Percentiles rank a stretch among this genome's conserved stretches.
Evolutionary conservation across 106 monocot genomes (phyloP).

Genomic region (Iris macrosiphon): DNA sequence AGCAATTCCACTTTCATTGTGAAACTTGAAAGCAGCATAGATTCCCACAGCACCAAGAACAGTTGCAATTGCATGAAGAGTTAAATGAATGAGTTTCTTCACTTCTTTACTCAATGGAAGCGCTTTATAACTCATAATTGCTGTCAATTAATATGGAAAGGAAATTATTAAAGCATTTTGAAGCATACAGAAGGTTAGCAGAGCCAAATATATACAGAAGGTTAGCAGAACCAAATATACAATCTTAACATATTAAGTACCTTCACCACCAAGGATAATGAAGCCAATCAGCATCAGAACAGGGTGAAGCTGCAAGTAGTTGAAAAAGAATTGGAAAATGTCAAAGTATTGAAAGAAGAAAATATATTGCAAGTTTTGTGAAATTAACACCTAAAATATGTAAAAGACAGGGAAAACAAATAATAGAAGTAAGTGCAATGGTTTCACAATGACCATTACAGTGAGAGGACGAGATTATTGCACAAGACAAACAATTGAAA

Average conservation of each 20-base stretch:
- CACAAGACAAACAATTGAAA: too few relatives aligned
- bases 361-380: neutral
- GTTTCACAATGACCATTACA: too few relatives aligned
- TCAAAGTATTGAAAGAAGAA: neutral
- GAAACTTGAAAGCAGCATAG: slow-evolving; percentile 82
- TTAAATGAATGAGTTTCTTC: slow-evolving; percentile 66
- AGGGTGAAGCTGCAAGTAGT: slow-evolving; percentile 67
- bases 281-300: slow-evolving; percentile 91
- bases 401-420: neutral
- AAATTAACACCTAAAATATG: too few relatives aligned
- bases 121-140: slow-evolving; percentile 73
- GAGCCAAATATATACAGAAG: too few relatives aligned
- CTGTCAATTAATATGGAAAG: slow-evolving; percentile 60
- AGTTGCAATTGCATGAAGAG: slow-evolving; percentile 63
- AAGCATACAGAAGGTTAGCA: too few relatives aligned
- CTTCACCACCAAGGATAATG: slow-evolving; percentile 81
- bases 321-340: neutral
- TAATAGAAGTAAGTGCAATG: too few relatives aligned
- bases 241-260: slow-evolving; percentile 14
- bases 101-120: slow-evolving; percentile 67
- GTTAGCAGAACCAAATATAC: too few relatives aligned
- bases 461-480: too few relatives aligned
- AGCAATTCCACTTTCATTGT: slow-evolving; percentile 75
- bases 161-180: too few relatives aligned
- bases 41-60: slow-evolving; percentile 70